Percentiles rank a stretch among this genome's conserved stretches.
phyloP scores from a whole-genome alignment of 371 early-diverging fungal genomes.

The Rhizopus sp. region DNA sequence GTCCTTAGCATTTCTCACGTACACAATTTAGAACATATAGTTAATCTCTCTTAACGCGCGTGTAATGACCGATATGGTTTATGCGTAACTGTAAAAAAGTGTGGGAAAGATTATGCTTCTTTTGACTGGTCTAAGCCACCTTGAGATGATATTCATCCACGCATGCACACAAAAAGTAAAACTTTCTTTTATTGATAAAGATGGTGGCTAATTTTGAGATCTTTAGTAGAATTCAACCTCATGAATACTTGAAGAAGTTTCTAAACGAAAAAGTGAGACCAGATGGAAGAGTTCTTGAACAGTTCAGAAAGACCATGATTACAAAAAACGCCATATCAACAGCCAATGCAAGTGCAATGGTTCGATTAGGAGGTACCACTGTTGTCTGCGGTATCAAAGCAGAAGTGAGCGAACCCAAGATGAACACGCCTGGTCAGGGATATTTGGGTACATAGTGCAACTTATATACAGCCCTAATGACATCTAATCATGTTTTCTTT shows the following conservation, averaged over 20 bases:
- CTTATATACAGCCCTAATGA: neutral
- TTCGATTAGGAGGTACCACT: slow-evolving; percentile 87
- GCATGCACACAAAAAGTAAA: neutral
- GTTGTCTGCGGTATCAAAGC: slow-evolving; percentile 94
- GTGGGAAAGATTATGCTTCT: too few species aligned
- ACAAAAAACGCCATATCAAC: slow-evolving; percentile 75
- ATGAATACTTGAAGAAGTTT: slow-evolving; percentile 86
- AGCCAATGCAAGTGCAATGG: slow-evolving; percentile 86
- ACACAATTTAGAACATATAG: too few species aligned
- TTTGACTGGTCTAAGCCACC: too few species aligned
- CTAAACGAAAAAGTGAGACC: slow-evolving; percentile 78
- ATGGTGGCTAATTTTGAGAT: slow-evolving; percentile 41
- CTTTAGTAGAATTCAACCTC: slow-evolving; percentile 78
- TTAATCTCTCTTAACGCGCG: too few species aligned
- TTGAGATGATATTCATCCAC: too few species aligned
- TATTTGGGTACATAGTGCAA: slow-evolving; percentile 63
- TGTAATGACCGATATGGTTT: too few species aligned
- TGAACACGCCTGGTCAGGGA: slow-evolving; percentile 71
- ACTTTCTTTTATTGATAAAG: too few species aligned
- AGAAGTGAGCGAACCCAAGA: slow-evolving; percentile 86
- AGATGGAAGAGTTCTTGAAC: slow-evolving; percentile 73
- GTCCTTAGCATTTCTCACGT: too few species aligned
- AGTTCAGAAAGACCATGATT: slow-evolving; percentile 65
- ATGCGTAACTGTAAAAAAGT: too few species aligned
- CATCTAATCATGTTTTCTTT: neutral